A percentile compares a stretch with the other conserved stretches of the same genome.
These are phyloP conservation scores for Cyberlindnera meyerae DNA, from an alignment of 805 yeast genomes.

Conservation along the genomic window DNA sequence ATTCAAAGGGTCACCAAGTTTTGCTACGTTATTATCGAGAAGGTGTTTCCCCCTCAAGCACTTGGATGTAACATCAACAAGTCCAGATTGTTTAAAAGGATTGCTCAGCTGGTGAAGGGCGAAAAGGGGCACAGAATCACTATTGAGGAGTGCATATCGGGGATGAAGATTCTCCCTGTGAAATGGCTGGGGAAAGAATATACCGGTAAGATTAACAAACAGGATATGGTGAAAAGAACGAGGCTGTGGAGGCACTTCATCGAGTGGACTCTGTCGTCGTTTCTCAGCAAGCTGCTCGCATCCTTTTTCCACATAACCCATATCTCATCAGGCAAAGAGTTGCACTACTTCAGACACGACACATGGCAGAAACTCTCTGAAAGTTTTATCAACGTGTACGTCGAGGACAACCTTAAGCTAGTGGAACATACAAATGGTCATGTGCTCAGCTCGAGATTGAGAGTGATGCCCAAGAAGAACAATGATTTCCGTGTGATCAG, in stretches of 20 bases:
- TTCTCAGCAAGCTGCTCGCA: constrained; percentile 43
- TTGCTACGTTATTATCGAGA: constrained; percentile 38
- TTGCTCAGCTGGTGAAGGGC: constrained; percentile 36
- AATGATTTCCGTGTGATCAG: constrained; percentile 57
- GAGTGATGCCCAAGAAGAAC: constrained; percentile 55
- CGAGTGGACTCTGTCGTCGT: constrained; percentile 50
- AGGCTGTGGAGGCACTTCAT: constrained; percentile 38
- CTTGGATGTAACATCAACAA: constrained; percentile 54
- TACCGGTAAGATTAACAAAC: constrained; percentile 29
- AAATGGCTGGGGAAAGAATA: constrained; percentile 46
- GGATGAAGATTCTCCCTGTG: constrained; percentile 40
- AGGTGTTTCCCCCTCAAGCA: constrained; percentile 43
- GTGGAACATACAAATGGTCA: constrained; percentile 2
- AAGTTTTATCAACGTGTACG: constrained; percentile 41
- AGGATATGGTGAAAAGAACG: constrained; percentile 38
- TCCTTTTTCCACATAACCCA: constrained; percentile 68
- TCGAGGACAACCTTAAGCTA: constrained; percentile 30
- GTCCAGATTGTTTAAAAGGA: constrained; percentile 30
- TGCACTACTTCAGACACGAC: constrained; percentile 51
- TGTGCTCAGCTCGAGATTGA: constrained; percentile 29
- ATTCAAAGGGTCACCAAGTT: constrained; percentile 37
- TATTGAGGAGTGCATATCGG: constrained; percentile 29
- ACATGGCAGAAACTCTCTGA: constrained; percentile 47
- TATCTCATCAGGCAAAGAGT: constrained; percentile 34
- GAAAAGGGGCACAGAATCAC: constrained; percentile 34